Percentiles rank a stretch among this genome's conserved stretches.
phyloP scores from a whole-genome alignment of 352 stramenopile genomes.

The Plasmopara viticola region DNA sequence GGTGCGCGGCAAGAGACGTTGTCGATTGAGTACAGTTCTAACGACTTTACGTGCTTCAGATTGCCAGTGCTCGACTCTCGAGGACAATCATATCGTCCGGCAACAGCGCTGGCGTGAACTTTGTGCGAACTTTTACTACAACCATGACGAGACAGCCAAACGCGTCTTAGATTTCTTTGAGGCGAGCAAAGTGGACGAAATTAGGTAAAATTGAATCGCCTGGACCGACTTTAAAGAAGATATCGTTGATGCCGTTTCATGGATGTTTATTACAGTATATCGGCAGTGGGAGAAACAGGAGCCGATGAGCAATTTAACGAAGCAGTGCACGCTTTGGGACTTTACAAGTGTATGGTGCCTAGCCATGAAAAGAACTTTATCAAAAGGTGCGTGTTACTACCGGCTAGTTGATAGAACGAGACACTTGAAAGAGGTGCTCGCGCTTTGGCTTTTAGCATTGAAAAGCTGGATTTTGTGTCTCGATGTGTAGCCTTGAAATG shows the following conservation, averaged over 20 bases:
- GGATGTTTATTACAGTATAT: slow-evolving; percentile 18
- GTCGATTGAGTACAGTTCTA: too few relatives aligned
- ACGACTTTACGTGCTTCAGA: not conserved
- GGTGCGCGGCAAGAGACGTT: too few relatives aligned
- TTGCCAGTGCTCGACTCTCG: slow-evolving; percentile 34
- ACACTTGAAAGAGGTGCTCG: too few relatives aligned
- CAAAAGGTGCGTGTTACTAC: slow-evolving; percentile 28
- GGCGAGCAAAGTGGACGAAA: slow-evolving; percentile 50
- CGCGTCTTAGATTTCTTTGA: slow-evolving; percentile 69
- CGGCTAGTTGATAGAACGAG: too few relatives aligned
- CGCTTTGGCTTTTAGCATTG: too few relatives aligned
- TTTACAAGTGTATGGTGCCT: slow-evolving; percentile 36
- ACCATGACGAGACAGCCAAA: slow-evolving; percentile 46
- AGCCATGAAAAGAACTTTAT: slow-evolving; percentile 34
- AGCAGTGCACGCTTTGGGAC: slow-evolving; percentile 27
- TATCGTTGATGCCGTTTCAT: too few relatives aligned
- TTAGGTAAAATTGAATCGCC: slow-evolving; percentile 28
- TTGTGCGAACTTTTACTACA: slow-evolving; percentile 60
- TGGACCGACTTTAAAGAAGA: too few relatives aligned
- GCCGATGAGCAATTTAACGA: slow-evolving; percentile 21
- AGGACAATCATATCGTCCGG: slow-evolving; percentile 20
- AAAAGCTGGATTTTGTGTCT: not conserved
- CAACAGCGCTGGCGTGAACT: slow-evolving; percentile 47
- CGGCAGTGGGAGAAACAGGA: slow-evolving; percentile 15
- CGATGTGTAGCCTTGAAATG: slow-evolving; percentile 32